Percentiles rank a stretch among this genome's conserved stretches.
phyloP scores from a whole-genome alignment of 2,329 filamentous ascomycete genomes.

The Calonectria henricotiae region DNA sequence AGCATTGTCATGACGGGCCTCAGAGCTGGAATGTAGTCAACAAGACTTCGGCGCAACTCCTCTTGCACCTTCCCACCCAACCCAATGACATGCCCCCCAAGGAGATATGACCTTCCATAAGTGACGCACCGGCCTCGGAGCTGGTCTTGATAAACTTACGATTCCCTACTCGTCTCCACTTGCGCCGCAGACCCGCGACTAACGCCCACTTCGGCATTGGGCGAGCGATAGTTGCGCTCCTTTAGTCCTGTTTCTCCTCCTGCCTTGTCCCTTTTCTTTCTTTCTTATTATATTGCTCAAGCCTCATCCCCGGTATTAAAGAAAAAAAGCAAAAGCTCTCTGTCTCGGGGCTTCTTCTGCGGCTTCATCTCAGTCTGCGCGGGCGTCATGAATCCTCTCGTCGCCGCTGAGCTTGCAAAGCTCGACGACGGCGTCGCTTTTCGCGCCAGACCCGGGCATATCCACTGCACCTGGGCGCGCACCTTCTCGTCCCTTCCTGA shows the following conservation, averaged over 20 bases:
- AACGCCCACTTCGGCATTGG: slow-evolving; percentile 38
- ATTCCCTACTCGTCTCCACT: slow-evolving; percentile 29
- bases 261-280: not conserved
- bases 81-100: slow-evolving; percentile 15
- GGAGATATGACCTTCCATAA: slow-evolving; percentile 12
- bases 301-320: not conserved
- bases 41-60: not conserved
- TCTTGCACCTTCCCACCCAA: not conserved
- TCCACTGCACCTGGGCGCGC: slow-evolving; percentile 94
- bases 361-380: not conserved
- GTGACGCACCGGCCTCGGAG: slow-evolving; percentile 20
- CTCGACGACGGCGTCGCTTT: slow-evolving; percentile 75
- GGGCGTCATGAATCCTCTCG: slow-evolving; percentile 59
- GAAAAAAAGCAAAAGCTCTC: not conserved
- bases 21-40: not conserved
- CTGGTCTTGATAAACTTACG: slow-evolving; percentile 31
- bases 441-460: slow-evolving; percentile 79
- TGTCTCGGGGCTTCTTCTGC: slow-evolving; percentile 30
- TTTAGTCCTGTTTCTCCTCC: slow-evolving; percentile 20
- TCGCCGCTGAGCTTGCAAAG: slow-evolving; percentile 56
- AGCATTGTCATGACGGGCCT: slow-evolving; percentile 5
- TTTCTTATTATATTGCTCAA: not conserved
- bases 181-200: slow-evolving; percentile 29
- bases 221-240: slow-evolving; percentile 19
- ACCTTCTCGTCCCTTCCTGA: slow-evolving; percentile 93